These are phyloP conservation scores for Geum urbanum DNA, from an alignment of 306 rosid species.

Conservation along the genomic window DNA sequence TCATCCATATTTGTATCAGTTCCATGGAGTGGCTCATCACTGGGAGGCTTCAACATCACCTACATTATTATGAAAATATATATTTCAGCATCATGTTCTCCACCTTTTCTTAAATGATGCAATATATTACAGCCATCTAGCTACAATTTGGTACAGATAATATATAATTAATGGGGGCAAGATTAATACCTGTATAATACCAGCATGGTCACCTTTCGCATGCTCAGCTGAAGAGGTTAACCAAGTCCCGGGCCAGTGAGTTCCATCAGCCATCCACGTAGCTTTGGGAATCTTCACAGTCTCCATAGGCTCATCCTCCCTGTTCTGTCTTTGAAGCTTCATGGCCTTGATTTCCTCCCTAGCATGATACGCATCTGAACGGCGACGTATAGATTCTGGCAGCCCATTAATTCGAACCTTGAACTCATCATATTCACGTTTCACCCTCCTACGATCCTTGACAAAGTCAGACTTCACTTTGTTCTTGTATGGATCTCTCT, in stretches of 20 bases:
- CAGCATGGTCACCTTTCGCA: constrained; percentile 85
- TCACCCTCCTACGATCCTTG: constrained; percentile 83
- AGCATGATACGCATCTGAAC: constrained; percentile 94
- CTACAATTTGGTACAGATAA: constrained; percentile 3
- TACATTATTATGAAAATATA: constrained; percentile 33
- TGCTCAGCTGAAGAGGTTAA: constrained; percentile 67
- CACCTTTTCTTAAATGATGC: neutral
- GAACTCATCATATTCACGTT: constrained; percentile 98
- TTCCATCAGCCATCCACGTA: constrained; percentile 99
- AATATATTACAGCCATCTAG: neutral
- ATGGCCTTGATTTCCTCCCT: constrained; percentile 92
- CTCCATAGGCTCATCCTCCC: constrained; percentile 68
- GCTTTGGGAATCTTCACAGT: constrained; percentile 75
- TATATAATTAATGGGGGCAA: constrained; percentile 10
- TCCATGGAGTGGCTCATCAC: constrained; percentile 88
- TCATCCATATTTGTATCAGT: constrained; percentile 59
- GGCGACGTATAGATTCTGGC: constrained; percentile 89
- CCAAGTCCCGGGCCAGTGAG: constrained; percentile 99
- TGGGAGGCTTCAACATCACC: constrained; percentile 99
- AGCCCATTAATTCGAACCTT: constrained; percentile 87
- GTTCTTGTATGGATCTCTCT: constrained; percentile 90
- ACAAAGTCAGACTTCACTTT: constrained; percentile 85
- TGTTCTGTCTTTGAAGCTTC: constrained; percentile 77
- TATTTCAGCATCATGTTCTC: neutral
- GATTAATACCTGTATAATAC: constrained; percentile 79